Base-by-base conservation (phyloP, 768 basidiomycete genomes). In the Xerocomellus intermedius region DNA sequence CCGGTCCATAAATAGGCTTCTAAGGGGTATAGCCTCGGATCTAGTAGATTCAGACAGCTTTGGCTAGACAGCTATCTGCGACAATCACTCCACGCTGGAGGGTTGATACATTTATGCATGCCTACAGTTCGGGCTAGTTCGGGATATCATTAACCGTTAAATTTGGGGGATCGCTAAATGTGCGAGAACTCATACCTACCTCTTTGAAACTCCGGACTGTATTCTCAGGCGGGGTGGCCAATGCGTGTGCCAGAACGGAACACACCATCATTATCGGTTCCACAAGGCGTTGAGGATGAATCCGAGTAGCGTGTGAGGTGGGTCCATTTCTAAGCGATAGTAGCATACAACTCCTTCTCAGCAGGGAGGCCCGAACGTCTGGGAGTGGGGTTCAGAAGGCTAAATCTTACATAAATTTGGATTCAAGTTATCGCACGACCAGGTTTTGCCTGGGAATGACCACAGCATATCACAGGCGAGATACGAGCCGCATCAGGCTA, bases 401-500 rank as follows among this genome's bases (percentile, higher is more conserved):
- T 14, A 48, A 43, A 54, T n/a, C 19, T 26, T 26, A 6, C 21
- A 17, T 44, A 45, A 28, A 52, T 42, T 35, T 14, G 14, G 33
- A 14, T 14, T 14, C 33, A 14, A 35, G 13, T 35, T 35, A 1
- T 42, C 49, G 24, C 57, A 49, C 39, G 41, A 54, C 24, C 22
- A 2, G 16, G 30, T 41, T 42, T 41, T 32, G n/a, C 43, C 43
- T 62, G 60, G 33, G 50, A 55, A 52, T 5, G 6, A 30, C 17
- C 6, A 14, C 24, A 24, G 16, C 7, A 32, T 32, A 12, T 12
- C 10, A 17, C 35, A 8, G 38, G 5, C 9, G 28, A 32, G n/a
- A 22, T 8, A 3, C 13, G 26, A 36, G 19, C 45, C 26, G 16
- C 5, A 30, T 16, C 32, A 17, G 8, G 5, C 33, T 14, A 14